Base-by-base conservation (phyloP, 164 flowering plant species). In the Magnolia officinalis region DNA sequence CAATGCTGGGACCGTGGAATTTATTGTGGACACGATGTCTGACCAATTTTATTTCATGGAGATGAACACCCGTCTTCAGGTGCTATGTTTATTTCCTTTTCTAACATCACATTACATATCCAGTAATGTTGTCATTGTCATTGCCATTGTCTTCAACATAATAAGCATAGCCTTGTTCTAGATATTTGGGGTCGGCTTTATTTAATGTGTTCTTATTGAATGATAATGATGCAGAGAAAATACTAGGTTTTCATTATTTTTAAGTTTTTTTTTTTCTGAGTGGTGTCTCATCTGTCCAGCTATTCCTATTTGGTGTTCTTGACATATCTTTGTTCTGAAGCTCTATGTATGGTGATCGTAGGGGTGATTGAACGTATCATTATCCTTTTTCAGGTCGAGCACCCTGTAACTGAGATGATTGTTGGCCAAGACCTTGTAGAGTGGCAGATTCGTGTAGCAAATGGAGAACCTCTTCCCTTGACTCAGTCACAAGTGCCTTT, bases 21-120 rank as follows among this genome's bases (percentile, higher is more conserved):
- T 96, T 77, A 96, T 96, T 74, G 88, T 96, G 82, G 99, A 96
- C 81, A 94, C 96, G 14, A 58, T 78, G 61, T 84, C 98, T 1
- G 96, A 89, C 51, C 79, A 92, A 76, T 96, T 96, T 83, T 94
- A 96, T 82, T 96, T 96, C 83, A 96, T 96, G 99, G 99, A 96
- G 89, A 96, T 96, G 99, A 96, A 96, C 78, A 96, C 98, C 72
- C 97, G 98, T 68, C 95, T 96, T 80, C 99, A 96, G 99, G 99
- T 94, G 68, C 29, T 19, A 68, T 11, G 0, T 37, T 68, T 68
- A 68, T 37, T 68, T 68, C 24, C 55, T 50, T 20, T 20, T 67
- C 52, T 50, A n/a, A 20, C 23, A 70, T n/a, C 9, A n/a, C 21
- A 49, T n/a, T 45, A 8, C 21, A 49, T 70, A 50, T 70, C 58